Evolutionary conservation across 805 yeast genomes (phyloP), one percentile per base, ranked within the genome.

Genomic region (Saturnispora hagleri): DNA sequence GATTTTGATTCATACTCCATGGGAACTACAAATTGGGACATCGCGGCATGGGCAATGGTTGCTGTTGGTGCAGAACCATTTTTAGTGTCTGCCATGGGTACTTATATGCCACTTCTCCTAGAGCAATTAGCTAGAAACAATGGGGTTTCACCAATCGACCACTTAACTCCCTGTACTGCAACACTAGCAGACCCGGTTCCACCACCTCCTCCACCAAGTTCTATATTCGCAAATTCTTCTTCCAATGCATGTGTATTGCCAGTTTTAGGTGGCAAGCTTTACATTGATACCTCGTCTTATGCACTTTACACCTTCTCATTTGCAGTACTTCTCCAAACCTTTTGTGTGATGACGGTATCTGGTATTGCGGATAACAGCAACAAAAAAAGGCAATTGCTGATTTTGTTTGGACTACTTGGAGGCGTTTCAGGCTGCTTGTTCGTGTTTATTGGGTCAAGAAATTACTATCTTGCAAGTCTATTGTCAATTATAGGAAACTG

Each of bases 11-110:
- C 9, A 44, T 28, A 9, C 20, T n/a, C 26, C 20, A 17, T 46
- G 8, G 17, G 17, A 12, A 54, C 55, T 26, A 47, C 54, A 9
- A 64, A 28, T 59, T 66, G 35, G 33, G 58, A 55, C 47, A 51
- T 55, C 42, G 34, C 51, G 31, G 55, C 58, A 13, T 55, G 58
- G 58, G 51, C 58, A 24, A 45, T 55, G 46, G 51, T 55, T 24
- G 53, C 56, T 4, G 28, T 51, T 10, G 89, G 90, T 1, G 79
- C 86, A 20, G 95, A 86, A 63, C 93, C 93, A 0, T 86, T 85
- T 61, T 75, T 84, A 4, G 93, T 86, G 7, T 80, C 87, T 40
- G 89, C 85, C 2, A 84, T 86, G 5, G 84, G 90, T 0, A 84
- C 91, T 0, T 86, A 84, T 62, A 83, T 86, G 5, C 93, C 93